These are phyloP conservation scores for Russula earlei DNA, from an alignment of 768 basidiomycete species.

Conservation along the genomic window DNA sequence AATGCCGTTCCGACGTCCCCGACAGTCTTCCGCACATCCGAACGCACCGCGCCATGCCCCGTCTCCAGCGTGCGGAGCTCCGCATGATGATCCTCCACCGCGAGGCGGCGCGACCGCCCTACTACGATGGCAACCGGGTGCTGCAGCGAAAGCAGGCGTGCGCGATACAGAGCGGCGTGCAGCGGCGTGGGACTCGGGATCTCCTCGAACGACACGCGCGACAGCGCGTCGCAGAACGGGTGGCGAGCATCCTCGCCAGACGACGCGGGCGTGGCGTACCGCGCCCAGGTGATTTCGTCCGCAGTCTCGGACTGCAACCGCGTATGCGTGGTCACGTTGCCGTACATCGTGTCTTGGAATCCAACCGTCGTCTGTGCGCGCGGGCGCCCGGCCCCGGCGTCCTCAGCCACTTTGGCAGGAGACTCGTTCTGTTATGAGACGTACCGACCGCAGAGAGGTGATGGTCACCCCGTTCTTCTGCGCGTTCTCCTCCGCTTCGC, in stretches of 20 bases:
- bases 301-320: constrained; percentile 75
- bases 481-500: constrained; percentile 19
- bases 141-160: constrained; percentile 19
- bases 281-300: constrained; percentile 68
- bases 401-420: no score
- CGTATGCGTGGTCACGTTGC: constrained; percentile 49
- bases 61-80: constrained; percentile 61
- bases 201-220: constrained; percentile 56
- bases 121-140: constrained; percentile 55
- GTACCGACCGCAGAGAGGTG: constrained; percentile 33
- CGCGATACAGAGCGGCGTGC: constrained; percentile 41
- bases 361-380: constrained; percentile 24
- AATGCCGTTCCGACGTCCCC: constrained; percentile 79
- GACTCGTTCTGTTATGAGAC: neutral
- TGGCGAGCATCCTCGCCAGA: neutral
- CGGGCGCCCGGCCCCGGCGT: neutral
- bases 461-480: constrained; percentile 31
- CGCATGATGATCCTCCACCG: constrained; percentile 57
- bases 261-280: constrained; percentile 36
- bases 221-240: constrained; percentile 30
- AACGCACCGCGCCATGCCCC: constrained; percentile 43
- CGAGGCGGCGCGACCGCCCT: constrained; percentile 68
- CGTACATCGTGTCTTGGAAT: constrained; percentile 65
- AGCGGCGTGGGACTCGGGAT: constrained; percentile 49
- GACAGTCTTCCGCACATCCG: constrained; percentile 70